These are phyloP conservation scores for Linnemannia hyalina DNA, from an alignment of 192 early-diverging fungal species.

Conservation along the genomic window DNA sequence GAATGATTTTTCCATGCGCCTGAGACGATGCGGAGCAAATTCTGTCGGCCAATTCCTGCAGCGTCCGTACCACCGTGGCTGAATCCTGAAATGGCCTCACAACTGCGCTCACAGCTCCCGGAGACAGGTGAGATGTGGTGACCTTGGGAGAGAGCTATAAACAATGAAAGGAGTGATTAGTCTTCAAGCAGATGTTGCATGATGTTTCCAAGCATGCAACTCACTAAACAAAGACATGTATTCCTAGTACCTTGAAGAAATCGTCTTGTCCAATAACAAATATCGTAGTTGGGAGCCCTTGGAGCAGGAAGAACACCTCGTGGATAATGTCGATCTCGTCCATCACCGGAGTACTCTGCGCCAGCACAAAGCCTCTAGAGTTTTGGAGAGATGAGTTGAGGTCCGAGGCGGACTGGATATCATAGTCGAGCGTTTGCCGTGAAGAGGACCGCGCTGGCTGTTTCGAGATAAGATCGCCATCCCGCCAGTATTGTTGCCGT, in stretches of 20 bases:
- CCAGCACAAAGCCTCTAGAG: not conserved
- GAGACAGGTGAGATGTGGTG: conserved; percentile 27
- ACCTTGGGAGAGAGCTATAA: conserved; percentile 18
- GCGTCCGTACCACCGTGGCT: conserved; percentile 5
- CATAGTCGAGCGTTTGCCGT: not conserved
- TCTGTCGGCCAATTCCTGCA: conserved; percentile 13
- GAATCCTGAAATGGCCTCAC: conserved; percentile 25
- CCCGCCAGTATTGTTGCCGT: conserved; percentile 40
- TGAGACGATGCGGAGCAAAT: conserved; percentile 30
- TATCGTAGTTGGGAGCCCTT: conserved; percentile 29
- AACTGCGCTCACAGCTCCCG: conserved; percentile 14
- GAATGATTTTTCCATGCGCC: conserved; percentile 34
- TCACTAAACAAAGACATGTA: not conserved
- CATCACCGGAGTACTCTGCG: conserved; percentile 18
- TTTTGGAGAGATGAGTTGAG: conserved; percentile 12
- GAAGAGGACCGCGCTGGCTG: too few relatives aligned
- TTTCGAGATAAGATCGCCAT: not conserved
- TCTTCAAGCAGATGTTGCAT: too few relatives aligned
- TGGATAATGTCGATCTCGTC: conserved; percentile 42
- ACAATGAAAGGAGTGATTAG: not conserved
- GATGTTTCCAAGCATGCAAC: not conserved
- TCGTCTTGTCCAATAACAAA: not conserved
- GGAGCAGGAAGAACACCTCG: conserved; percentile 38
- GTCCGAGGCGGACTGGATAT: conserved; percentile 19
- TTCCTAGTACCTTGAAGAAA: not conserved